Conservation (phyloP, 2,329 filamentous ascomycete genomes). For the Penicillium hordei region DNA sequence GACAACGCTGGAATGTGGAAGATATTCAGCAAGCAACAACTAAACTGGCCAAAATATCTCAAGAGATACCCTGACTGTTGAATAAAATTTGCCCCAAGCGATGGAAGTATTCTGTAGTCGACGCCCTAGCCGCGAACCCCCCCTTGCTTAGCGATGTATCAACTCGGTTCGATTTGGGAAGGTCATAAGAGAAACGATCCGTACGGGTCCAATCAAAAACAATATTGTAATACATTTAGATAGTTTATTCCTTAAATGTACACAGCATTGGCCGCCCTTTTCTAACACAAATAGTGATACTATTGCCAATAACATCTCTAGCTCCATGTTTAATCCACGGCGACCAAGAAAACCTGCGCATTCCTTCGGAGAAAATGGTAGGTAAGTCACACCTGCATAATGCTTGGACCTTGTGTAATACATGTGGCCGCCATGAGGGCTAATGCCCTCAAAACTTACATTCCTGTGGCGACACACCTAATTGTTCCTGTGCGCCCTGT, state of each 20-base stretch:
- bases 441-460: conserved; percentile 21
- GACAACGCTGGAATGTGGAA: conserved; percentile 3
- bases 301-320: conserved; percentile 16
- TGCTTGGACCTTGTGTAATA: conserved; percentile 4
- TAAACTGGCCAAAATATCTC: background rate
- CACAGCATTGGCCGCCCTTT: background rate
- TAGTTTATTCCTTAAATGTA: background rate
- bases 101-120: background rate
- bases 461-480: conserved; percentile 11
- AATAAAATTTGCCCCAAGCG: background rate
- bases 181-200: conserved; percentile 2
- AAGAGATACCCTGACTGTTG: background rate
- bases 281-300: background rate
- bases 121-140: conserved; percentile 4
- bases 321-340: background rate
- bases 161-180: conserved; percentile 5
- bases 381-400: conserved; percentile 4
- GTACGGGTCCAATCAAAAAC: background rate
- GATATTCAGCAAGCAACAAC: background rate
- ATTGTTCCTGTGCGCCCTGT: conserved; percentile 9
- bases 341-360: background rate
- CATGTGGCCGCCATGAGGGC: conserved; percentile 30
- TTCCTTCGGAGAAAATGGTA: background rate
- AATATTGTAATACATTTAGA: background rate
- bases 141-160: conserved; percentile 22